Evolutionary conservation across 176 grass and related monocot genomes (phyloP), one percentile per base, ranked within the genome.

Genomic region (Raddia guianensis): DNA sequence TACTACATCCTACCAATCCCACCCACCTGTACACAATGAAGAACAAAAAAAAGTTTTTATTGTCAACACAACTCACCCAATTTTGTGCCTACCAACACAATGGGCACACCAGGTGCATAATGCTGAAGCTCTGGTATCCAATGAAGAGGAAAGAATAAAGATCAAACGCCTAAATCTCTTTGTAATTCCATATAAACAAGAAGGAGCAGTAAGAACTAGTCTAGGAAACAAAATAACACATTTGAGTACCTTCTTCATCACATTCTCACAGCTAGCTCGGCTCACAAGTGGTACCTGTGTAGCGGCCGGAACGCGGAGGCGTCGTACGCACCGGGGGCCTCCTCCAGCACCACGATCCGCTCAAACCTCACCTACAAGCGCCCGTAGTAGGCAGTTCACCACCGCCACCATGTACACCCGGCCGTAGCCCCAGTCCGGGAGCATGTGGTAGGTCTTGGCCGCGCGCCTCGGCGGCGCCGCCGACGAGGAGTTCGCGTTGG

Each of bases 121-220:
- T 99, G 96, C 61, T 93, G 92, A 76, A 99, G 96, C 86, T 99
- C 96, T 27, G 90, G 96, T 87, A 99, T 91, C 96, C 96, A 99
- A 92, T 99, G 87, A 85, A 77, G 76, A 12, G 83, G 56, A 51
- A 86, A 81, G 35, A 75, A 57, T 32, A 83, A 82, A 80, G 27
- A 68, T 19, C 32, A 81, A 62, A 55, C 34, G 62, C 40, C 52
- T 8, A 82, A 40, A 9, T 50, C 43, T 61, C 18, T 59, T 66
- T 14, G 9, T 64, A 81, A 71, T 49, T n/a, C n/a, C 64, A 77
- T 19, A 83, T 7, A 56, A 85, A 72, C 14, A 44, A 11, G 48
- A 14, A 58, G 34, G 33, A 58, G 67, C 55, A 2, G 27, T 12
- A 54, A 71, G 34, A 62, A 58, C 15, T 65, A 79, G 7, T 44